A percentile compares a stretch with the other conserved stretches of the same genome.
These are phyloP conservation scores for Mycena pura DNA, from an alignment of 768 basidiomycete species.

Conservation along the genomic window DNA sequence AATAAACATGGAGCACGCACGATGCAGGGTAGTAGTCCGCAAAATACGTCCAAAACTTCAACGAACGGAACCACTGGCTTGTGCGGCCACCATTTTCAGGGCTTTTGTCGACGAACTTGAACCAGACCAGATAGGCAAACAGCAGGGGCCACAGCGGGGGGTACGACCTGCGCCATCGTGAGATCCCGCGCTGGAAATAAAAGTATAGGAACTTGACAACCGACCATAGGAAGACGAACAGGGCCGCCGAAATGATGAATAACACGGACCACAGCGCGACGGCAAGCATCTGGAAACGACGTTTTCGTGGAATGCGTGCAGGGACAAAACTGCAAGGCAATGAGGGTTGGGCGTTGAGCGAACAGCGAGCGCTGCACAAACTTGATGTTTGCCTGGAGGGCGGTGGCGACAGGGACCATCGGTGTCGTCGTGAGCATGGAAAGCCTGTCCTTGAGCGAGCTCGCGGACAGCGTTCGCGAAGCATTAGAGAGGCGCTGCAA, in stretches of 20 bases:
- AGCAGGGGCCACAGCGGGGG: conserved; percentile 90
- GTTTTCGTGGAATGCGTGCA: conserved; percentile 81
- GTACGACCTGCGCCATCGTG: conserved; percentile 65
- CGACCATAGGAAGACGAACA: conserved; percentile 86
- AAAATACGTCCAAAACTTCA: conserved; percentile 86
- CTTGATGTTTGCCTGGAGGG: conserved; percentile 78
- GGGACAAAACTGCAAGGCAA: conserved; percentile 73
- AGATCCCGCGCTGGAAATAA: not conserved
- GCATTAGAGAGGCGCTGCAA: conserved; percentile 41
- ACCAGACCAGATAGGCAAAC: conserved; percentile 80
- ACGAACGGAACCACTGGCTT: conserved; percentile 74
- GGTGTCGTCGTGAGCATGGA: conserved; percentile 67
- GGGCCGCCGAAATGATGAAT: conserved; percentile 67
- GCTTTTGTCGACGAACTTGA: conserved; percentile 73
- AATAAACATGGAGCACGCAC: conserved; percentile 53
- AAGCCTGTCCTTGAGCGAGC: conserved; percentile 65
- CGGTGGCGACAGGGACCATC: conserved; percentile 61
- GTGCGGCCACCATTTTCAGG: conserved; percentile 77
- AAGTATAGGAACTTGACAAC: conserved; percentile 58
- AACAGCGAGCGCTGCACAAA: conserved; percentile 43
- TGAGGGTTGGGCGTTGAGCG: not conserved
- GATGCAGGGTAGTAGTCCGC: conserved; percentile 91
- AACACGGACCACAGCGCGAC: conserved; percentile 90
- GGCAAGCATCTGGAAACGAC: conserved; percentile 86
- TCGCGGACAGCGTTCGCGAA: conserved; percentile 63